These are phyloP conservation scores for Myotisia sp. DNA, from an alignment of 2,329 filamentous ascomycete species.

Conservation along the genomic window DNA sequence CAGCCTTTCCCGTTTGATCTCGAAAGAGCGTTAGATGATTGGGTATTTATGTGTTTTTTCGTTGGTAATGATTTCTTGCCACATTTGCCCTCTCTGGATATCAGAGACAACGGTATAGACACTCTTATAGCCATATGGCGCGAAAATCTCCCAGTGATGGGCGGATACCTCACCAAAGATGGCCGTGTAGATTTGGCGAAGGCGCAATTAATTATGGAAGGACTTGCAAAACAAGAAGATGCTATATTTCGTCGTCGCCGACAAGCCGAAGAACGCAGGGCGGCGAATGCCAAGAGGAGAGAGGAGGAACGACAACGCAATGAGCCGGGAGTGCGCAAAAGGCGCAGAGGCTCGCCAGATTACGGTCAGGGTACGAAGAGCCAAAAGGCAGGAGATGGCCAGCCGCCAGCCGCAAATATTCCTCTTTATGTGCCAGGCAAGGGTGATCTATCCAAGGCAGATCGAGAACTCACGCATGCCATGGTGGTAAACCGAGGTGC, in stretches of 20 bases:
- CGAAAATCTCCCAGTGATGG: conserved; percentile 80
- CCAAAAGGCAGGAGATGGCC: conserved; percentile 17
- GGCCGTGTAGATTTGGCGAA: conserved; percentile 76
- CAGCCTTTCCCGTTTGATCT: conserved; percentile 83
- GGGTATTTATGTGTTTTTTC: conserved; percentile 99
- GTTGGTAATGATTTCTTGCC: conserved; percentile 97
- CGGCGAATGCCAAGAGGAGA: conserved; percentile 63
- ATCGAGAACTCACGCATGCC: conserved; percentile 61
- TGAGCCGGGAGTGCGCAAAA: conserved; percentile 24
- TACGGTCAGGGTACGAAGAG: conserved; percentile 21
- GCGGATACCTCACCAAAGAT: conserved; percentile 90
- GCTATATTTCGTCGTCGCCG: conserved; percentile 80
- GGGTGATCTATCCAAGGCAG: conserved; percentile 41
- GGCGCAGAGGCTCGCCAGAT: conserved; percentile 32
- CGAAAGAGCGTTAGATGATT: conserved; percentile 88
- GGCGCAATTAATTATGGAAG: conserved; percentile 75
- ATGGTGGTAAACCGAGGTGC: conserved; percentile 66
- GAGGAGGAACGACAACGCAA: conserved; percentile 51
- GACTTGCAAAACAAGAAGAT: conserved; percentile 83
- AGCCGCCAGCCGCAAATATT: conserved; percentile 33
- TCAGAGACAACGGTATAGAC: conserved; percentile 93
- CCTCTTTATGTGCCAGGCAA: conserved; percentile 45
- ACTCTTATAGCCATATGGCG: conserved; percentile 94
- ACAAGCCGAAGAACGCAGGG: conserved; percentile 69
- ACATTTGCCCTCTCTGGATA: conserved; percentile 92